Conservation (phyloP, 2,329 filamentous ascomycete species). For the Sporothrix globosa region DNA sequence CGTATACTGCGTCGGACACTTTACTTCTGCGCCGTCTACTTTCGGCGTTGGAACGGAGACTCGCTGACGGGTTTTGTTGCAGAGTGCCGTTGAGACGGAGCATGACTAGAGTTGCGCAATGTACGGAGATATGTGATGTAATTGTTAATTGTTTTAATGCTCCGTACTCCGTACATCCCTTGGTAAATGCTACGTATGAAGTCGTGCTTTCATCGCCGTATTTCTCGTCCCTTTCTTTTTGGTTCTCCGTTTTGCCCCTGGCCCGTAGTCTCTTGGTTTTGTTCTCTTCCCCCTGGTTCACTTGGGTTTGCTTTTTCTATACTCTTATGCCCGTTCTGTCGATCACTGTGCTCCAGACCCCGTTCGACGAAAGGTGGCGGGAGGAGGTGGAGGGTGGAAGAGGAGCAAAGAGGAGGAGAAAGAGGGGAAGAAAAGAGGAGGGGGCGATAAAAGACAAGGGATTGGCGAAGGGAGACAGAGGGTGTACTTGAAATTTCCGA, state of each 20-base stretch:
- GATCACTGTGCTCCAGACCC: conserved; percentile 24
- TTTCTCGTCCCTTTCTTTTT: conserved; percentile 14
- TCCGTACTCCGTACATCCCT: neutral
- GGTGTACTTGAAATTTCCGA: neutral
- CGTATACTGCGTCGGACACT: neutral
- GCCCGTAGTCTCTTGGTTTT: neutral
- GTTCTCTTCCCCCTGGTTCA: neutral
- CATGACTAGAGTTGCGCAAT: no score
- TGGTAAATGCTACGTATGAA: neutral
- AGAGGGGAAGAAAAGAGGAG: neutral
- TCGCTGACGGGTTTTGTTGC: neutral
- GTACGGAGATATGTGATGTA: neutral
- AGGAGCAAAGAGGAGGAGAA: neutral
- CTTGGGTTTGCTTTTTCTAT: neutral
- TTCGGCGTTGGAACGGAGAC: conserved; percentile 13
- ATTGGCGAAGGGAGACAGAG: neutral
- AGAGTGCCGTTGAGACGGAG: neutral
- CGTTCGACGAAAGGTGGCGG: conserved; percentile 9
- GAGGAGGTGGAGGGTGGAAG: neutral
- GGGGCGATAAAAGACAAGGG: neutral
- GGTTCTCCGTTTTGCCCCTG: conserved; percentile 2
- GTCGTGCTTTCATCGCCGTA: conserved; percentile 9
- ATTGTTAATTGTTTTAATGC: neutral
- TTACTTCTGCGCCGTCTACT: neutral
- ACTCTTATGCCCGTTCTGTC: neutral